Base-by-base conservation (phyloP, 805 yeast species). In the Zygosaccharomyces siamensis region DNA sequence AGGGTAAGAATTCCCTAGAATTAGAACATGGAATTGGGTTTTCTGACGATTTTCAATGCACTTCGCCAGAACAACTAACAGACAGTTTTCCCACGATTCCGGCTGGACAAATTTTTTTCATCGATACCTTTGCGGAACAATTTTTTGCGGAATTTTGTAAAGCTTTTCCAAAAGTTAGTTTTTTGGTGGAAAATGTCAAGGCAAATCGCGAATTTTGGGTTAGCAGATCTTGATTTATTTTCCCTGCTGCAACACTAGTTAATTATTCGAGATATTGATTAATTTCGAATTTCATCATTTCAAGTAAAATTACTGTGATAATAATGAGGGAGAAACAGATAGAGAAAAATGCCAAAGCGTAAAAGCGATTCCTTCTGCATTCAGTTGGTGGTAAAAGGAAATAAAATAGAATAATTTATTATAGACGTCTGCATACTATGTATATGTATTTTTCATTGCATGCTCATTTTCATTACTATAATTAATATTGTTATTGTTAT, bases 91-190 rank as follows among this genome's bases (percentile, higher is more conserved):
- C 84, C 7, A 52, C 60, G 11, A 71, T 89, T 32, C 81, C 82
- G 28, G 75, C 76, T 54, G 87, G 90, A 14, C 97, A 90, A 69
- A 67, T 87, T 28, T 88, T 87, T 62, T 90, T 90, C 72, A 89
- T 89, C 50, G 75, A 79, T 58, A 77, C 87, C 14, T 90, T 87
- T 73, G 97, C 96, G 4, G 79, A 72, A 52, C 83, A 82, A 47
- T 79, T 89, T 63, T 92, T 92, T 68, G 67, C 70, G 39, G 83
- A 80, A 56, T 77, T 89, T 20, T 75, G 79, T 20, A 73, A 72
- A 24, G 74, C 78, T 8, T 72, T 88, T 28, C 89, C 89, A 2
- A 79, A 79, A 47, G 72, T 84, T 56, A 60, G 66, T 42, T 87
- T 79, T 62, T 72, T 87, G 38, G 64, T 74, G 16, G 77, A 75